Percentiles rank a stretch among this genome's conserved stretches.
Evolutionary conservation across 495 filamentous ascomycete genomes (phyloP).

Genomic region (Pyronema omphalodes): DNA sequence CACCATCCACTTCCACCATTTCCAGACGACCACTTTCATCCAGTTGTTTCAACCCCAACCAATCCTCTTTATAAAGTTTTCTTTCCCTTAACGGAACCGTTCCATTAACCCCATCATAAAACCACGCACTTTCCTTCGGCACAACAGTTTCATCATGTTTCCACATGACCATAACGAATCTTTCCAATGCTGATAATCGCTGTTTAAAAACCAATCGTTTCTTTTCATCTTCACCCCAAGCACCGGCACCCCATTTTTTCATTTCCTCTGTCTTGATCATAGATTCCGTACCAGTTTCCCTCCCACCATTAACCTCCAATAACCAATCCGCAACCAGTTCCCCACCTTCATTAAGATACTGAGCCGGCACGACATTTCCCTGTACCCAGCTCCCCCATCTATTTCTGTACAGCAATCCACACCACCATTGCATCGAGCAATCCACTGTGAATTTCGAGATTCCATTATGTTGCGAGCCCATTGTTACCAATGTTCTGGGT

Average conservation of each 20-base stretch:
- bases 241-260: constrained; percentile 34
- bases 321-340: constrained; percentile 74
- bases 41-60: constrained; percentile 68
- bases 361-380: constrained; percentile 65
- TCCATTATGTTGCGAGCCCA: constrained; percentile 86
- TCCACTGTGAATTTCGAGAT: constrained; percentile 67
- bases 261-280: constrained; percentile 25
- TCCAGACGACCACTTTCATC: constrained; percentile 63
- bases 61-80: constrained; percentile 73
- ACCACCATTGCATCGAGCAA: constrained; percentile 27
- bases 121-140: constrained; percentile 84
- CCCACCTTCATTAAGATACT: constrained; percentile 72
- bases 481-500: constrained; percentile 69
- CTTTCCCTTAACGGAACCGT: constrained; percentile 49
- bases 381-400: constrained; percentile 67
- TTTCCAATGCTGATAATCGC: constrained; percentile 47
- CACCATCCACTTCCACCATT: constrained; percentile 50
- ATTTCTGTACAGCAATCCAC: neutral
- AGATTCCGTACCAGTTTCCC: no score
- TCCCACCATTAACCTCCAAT: constrained; percentile 98
- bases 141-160: constrained; percentile 68
- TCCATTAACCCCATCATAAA: constrained; percentile 64
- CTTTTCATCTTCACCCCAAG: neutral
- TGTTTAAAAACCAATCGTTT: constrained; percentile 62
- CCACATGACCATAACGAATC: constrained; percentile 82